A percentile compares a stretch with the other conserved stretches of the same genome.
Conservation (phyloP, 2,329 filamentous ascomycete genomes). For the Sarocladium oryzae region DNA sequence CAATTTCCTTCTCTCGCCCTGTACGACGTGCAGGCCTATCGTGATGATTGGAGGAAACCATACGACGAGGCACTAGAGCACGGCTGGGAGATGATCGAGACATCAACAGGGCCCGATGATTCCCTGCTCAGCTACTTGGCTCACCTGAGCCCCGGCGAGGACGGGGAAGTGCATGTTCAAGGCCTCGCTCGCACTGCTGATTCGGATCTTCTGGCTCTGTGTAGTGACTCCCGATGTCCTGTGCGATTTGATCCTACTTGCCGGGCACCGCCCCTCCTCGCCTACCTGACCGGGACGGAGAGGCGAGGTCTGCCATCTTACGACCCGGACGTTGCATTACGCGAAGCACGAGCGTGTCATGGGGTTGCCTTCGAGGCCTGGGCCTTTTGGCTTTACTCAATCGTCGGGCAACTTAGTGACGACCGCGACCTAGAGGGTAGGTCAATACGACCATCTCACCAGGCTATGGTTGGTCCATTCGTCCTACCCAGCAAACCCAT, state of each 20-base stretch:
- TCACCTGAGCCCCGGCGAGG: slow-evolving; percentile 24
- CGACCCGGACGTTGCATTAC: slow-evolving; percentile 22
- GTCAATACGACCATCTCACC: slow-evolving; percentile 16
- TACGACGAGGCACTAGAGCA: slow-evolving; percentile 18
- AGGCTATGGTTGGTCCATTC: slow-evolving; percentile 28
- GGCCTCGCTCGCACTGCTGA: slow-evolving; percentile 27
- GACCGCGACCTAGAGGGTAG: slow-evolving; percentile 26
- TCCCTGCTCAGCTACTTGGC: slow-evolving; percentile 29
- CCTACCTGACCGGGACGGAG: slow-evolving; percentile 2
- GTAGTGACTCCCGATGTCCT: slow-evolving; percentile 24
- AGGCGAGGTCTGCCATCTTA: slow-evolving; percentile 17
- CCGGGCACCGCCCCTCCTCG: slow-evolving; percentile 12
- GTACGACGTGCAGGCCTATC: slow-evolving; percentile 34
- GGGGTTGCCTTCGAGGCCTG: slow-evolving; percentile 30
- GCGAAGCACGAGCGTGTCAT: slow-evolving; percentile 25
- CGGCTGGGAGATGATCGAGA: slow-evolving; percentile 28
- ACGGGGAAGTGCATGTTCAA: slow-evolving; percentile 13
- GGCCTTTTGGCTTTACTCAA: slow-evolving; percentile 35
- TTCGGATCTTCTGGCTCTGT: slow-evolving; percentile 26
- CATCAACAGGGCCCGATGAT: slow-evolving; percentile 20
- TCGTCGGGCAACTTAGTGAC: slow-evolving; percentile 30
- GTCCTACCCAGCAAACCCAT: slow-evolving; percentile 32
- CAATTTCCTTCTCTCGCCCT: slow-evolving; percentile 38
- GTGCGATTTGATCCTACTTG: slow-evolving; percentile 27
- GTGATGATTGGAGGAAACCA: slow-evolving; percentile 28